These are phyloP conservation scores for Chaetomium strumarium DNA, from an alignment of 2,329 filamentous ascomycete genomes.

Conservation along the genomic window DNA sequence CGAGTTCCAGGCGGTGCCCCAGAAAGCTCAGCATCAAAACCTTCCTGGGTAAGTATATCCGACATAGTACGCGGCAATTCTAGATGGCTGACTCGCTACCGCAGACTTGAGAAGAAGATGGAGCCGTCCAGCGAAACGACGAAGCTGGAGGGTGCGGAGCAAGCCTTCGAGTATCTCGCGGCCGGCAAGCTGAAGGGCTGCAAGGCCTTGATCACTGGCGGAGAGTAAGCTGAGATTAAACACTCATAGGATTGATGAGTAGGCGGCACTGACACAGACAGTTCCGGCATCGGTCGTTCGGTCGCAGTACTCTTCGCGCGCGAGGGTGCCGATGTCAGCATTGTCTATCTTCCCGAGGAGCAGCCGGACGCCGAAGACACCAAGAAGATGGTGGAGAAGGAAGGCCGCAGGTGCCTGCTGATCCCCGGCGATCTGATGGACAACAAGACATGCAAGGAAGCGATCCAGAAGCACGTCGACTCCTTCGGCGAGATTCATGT, in stretches of 20 bases:
- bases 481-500: constrained; percentile 42
- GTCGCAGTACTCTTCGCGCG: constrained; percentile 51
- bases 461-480: constrained; percentile 48
- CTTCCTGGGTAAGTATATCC: constrained; percentile 29
- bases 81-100: neutral
- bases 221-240: constrained; percentile 41
- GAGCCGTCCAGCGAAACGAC: constrained; percentile 36
- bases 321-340: constrained; percentile 52
- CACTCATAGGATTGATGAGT: too few relatives aligned
- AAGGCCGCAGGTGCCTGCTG: constrained; percentile 42
- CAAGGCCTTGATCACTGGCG: constrained; percentile 50
- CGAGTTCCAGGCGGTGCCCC: constrained; percentile 30
- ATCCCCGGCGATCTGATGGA: constrained; percentile 45
- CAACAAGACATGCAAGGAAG: constrained; percentile 43
- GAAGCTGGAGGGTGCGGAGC: constrained; percentile 35
- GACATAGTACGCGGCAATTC: neutral
- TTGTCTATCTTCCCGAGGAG: constrained; percentile 51
- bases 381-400: constrained; percentile 45
- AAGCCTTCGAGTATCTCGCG: constrained; percentile 36
- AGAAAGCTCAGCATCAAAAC: constrained; percentile 32
- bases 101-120: constrained; percentile 32
- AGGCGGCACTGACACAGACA: constrained; percentile 19
- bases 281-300: constrained; percentile 49
- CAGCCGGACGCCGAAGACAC: constrained; percentile 50
- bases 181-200: constrained; percentile 44